Evolutionary conservation across 352 stramenopile genomes (phyloP).

Genomic region (Thraustotheca clavata): DNA sequence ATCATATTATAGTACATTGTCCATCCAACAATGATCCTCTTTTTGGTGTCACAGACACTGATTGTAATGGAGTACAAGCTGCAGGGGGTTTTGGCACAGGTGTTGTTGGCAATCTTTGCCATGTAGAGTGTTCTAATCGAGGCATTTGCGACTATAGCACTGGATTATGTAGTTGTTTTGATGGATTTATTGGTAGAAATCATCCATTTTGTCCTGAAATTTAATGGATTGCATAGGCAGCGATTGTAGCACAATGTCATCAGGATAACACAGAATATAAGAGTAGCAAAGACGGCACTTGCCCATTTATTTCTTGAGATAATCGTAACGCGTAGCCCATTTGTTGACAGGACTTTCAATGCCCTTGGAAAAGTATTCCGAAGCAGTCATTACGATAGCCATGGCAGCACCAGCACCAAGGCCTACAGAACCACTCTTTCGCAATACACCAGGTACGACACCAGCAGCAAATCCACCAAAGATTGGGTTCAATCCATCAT

Average conservation of each 20-base stretch:
- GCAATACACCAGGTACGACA: constrained; percentile 58
- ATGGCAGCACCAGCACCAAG: constrained; percentile 10
- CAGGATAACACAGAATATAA: too few species aligned
- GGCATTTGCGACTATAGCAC: constrained; percentile 83
- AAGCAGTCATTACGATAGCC: constrained; percentile 7
- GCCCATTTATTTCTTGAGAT: constrained; percentile 18
- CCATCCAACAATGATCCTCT: constrained; percentile 74
- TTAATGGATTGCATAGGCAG: not conserved
- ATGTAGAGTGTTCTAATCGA: constrained; percentile 89
- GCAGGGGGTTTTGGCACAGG: constrained; percentile 36
- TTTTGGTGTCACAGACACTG: constrained; percentile 56
- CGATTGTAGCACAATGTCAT: constrained; percentile 9
- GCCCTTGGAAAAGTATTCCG: constrained; percentile 18
- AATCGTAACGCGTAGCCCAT: constrained; percentile 18
- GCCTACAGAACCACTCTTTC: constrained; percentile 43
- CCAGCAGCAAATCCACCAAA: constrained; percentile 56
- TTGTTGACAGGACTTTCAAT: constrained; percentile 2
- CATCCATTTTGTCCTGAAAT: not conserved
- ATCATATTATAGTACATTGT: constrained; percentile 46
- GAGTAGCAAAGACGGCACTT: not conserved
- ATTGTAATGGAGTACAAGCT: constrained; percentile 47
- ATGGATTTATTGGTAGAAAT: constrained; percentile 48
- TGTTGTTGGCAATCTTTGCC: constrained; percentile 71
- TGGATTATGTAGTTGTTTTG: constrained; percentile 83
- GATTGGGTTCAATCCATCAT: constrained; percentile 56